Evolutionary conservation across 1,284 basidiomycete genomes (phyloP).

Genomic region (Caloboletus firmus): DNA sequence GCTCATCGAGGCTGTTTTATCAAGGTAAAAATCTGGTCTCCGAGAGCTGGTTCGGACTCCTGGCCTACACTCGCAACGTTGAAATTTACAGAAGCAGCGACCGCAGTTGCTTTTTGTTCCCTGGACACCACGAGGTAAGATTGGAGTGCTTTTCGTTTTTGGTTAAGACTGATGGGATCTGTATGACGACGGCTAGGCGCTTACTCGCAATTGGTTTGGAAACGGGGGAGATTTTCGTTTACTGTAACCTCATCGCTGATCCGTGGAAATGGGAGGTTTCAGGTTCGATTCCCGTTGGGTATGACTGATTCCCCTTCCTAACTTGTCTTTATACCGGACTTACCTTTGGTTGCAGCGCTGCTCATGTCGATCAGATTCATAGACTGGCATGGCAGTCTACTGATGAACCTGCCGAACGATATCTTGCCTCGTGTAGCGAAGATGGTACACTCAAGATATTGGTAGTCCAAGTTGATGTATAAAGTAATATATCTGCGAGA

Average conservation of each 20-base stretch:
- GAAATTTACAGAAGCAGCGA: slow-evolving; percentile 64
- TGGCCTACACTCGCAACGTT: slow-evolving; percentile 59
- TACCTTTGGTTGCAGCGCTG: slow-evolving; percentile 43
- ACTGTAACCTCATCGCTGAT: slow-evolving; percentile 38
- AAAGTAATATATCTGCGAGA: slow-evolving; percentile 38
- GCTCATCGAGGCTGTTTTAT: background rate
- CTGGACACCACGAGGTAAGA: slow-evolving; percentile 44
- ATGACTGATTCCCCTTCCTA: slow-evolving; percentile 16
- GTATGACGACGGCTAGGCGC: slow-evolving; percentile 41
- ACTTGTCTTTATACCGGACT: slow-evolving; percentile 2
- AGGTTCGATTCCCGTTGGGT: slow-evolving; percentile 51
- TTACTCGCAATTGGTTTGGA: slow-evolving; percentile 71
- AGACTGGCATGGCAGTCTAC: slow-evolving; percentile 65
- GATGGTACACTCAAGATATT: slow-evolving; percentile 78
- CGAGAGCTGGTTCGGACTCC: slow-evolving; percentile 32
- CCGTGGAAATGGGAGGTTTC: slow-evolving; percentile 51
- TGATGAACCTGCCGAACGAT: slow-evolving; percentile 31
- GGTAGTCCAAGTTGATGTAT: slow-evolving; percentile 48
- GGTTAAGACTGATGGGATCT: too few species aligned
- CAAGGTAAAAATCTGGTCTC: slow-evolving; percentile 75
- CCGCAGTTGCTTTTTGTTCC: slow-evolving; percentile 66
- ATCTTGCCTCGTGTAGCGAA: slow-evolving; percentile 66
- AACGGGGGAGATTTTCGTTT: slow-evolving; percentile 64
- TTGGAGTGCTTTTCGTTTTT: background rate
- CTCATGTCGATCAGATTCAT: slow-evolving; percentile 70